A percentile compares a stretch with the other conserved stretches of the same genome.
Evolutionary conservation across 1,284 basidiomycete species (phyloP).

Genomic region (Sphagnurus paluster): DNA sequence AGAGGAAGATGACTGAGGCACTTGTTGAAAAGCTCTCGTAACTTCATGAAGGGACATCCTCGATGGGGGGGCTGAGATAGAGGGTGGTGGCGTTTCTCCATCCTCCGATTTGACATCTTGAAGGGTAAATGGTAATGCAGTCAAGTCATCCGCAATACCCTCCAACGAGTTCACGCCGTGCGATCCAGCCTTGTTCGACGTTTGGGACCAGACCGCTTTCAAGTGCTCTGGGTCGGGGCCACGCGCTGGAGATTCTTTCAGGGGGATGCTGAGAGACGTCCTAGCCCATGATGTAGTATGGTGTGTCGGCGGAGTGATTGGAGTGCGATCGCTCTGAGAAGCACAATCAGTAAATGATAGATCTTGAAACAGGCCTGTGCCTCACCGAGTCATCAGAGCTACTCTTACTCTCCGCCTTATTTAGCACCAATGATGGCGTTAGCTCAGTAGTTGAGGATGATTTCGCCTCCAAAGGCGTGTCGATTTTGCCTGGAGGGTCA

Average conservation of each 20-base stretch:
- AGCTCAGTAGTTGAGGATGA: constrained; percentile 26
- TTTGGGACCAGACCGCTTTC: constrained; percentile 82
- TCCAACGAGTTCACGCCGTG: constrained; percentile 76
- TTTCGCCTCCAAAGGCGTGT: constrained; percentile 23
- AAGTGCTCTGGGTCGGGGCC: constrained; percentile 76
- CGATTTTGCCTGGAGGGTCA: constrained; percentile 10
- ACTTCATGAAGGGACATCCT: constrained; percentile 80
- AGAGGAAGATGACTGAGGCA: constrained; percentile 64
- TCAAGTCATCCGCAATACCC: constrained; percentile 76
- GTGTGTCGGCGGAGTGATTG: constrained; percentile 52
- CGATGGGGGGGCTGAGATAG: constrained; percentile 52
- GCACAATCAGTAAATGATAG: constrained; percentile 3
- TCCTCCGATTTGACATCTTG: constrained; percentile 83
- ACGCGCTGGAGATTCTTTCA: constrained; percentile 65
- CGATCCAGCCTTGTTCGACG: constrained; percentile 60
- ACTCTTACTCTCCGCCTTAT: constrained; percentile 44
- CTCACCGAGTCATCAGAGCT: constrained; percentile 49
- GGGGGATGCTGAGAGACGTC: constrained; percentile 53
- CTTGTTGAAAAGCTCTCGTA: constrained; percentile 80
- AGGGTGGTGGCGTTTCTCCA: constrained; percentile 75
- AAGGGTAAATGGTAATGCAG: constrained; percentile 70
- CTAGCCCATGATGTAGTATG: constrained; percentile 57
- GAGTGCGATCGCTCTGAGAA: constrained; percentile 42
- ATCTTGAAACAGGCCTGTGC: constrained; percentile 11
- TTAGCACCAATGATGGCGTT: constrained; percentile 32